These are phyloP conservation scores for Aegilops tauschii DNA, from an alignment of 176 grass and related monocot species.

Conservation along the genomic window DNA sequence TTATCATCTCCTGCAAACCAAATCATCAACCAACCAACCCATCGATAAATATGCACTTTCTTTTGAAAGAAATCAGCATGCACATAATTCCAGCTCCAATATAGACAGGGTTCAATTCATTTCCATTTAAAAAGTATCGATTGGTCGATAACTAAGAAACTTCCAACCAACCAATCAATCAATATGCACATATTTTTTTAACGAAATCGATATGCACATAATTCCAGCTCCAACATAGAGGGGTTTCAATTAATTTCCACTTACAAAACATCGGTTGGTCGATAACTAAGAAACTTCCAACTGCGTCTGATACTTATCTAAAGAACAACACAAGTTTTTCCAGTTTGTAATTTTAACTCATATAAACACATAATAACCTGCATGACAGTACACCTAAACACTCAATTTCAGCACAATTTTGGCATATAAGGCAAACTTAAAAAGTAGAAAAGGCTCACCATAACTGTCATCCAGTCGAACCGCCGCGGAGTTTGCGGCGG, in stretches of 20 bases:
- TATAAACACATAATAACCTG: background rate
- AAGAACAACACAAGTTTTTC: background rate
- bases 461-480: constrained; percentile 17
- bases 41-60: constrained; percentile 13
- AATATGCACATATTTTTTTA: background rate
- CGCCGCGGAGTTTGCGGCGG: background rate
- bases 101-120: background rate
- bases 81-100: constrained; percentile 20
- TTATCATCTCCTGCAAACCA: constrained; percentile 53
- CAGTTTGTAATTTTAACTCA: background rate
- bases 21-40: constrained; percentile 33
- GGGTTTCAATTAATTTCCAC: background rate
- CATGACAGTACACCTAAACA: background rate
- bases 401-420: constrained; percentile 22
- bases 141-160: background rate
- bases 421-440: background rate
- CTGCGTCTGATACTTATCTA: background rate
- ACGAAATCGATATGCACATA: constrained; percentile 7
- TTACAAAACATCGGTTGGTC: background rate
- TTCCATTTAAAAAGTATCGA: background rate
- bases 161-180: constrained; percentile 9
- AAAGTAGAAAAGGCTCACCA: constrained; percentile 37
- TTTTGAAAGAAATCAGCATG: background rate
- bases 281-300: background rate
- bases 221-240: background rate